Percentiles rank a stretch among this genome's conserved stretches.
These are phyloP conservation scores for Caloboletus firmus DNA, from an alignment of 1,284 basidiomycete species.

Conservation along the genomic window DNA sequence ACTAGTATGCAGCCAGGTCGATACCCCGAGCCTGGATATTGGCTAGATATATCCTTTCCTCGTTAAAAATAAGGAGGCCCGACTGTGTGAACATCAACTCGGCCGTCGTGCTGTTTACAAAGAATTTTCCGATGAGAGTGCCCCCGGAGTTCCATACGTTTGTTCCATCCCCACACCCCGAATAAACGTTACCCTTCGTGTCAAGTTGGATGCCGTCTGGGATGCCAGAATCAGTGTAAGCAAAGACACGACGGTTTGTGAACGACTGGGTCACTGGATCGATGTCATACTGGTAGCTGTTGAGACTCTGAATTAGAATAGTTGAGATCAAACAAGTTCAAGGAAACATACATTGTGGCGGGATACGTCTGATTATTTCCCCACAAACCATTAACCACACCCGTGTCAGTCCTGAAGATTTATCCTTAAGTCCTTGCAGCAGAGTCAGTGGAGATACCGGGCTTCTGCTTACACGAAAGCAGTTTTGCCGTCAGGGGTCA, in stretches of 20 bases:
- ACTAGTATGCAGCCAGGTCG: conserved; percentile 7
- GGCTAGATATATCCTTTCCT: conserved; percentile 18
- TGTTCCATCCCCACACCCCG: conserved; percentile 27
- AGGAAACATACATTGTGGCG: conserved; percentile 58
- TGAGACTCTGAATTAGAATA: not conserved
- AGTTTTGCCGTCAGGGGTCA: conserved; percentile 61
- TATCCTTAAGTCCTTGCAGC: not conserved
- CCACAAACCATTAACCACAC: conserved; percentile 45
- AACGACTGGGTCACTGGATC: conserved; percentile 56
- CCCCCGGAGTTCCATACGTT: conserved; percentile 67
- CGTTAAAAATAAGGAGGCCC: conserved; percentile 20
- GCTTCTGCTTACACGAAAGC: conserved; percentile 60
- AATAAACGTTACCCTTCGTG: conserved; percentile 19
- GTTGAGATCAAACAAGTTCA: not conserved
- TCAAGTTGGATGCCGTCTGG: conserved; percentile 67
- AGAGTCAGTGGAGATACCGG: conserved; percentile 1
- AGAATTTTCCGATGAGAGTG: conserved; percentile 73
- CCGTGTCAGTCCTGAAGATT: conserved; percentile 52
- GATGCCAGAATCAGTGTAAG: conserved; percentile 65
- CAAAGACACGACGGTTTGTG: conserved; percentile 67
- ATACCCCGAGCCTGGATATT: conserved; percentile 21
- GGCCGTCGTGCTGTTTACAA: conserved; percentile 55
- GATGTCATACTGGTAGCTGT: conserved; percentile 71
- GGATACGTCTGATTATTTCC: conserved; percentile 64
- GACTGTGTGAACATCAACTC: conserved; percentile 59